phyloP scores from a whole-genome alignment of 768 basidiomycete species.

The Hygrocybe coccinea region DNA sequence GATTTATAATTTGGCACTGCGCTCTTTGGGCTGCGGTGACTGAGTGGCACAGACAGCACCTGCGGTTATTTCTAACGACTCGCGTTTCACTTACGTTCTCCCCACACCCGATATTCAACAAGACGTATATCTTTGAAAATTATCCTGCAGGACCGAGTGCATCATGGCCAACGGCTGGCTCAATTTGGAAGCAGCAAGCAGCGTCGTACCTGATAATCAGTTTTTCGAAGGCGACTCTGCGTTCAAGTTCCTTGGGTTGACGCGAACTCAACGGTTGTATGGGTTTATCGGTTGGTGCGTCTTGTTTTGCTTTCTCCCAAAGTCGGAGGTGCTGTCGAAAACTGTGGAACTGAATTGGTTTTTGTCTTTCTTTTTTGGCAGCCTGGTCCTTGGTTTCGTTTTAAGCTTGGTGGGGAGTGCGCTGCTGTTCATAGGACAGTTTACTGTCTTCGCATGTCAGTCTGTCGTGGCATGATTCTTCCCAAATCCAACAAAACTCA shows the following conservation, averaged over 20 bases:
- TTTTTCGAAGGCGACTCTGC: constrained; percentile 89
- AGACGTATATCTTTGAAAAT: too few species aligned
- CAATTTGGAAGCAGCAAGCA: constrained; percentile 68
- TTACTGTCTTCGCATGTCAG: constrained; percentile 72
- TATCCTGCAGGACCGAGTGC: not conserved
- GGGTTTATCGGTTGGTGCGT: constrained; percentile 77
- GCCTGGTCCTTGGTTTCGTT: constrained; percentile 69
- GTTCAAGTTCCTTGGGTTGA: constrained; percentile 73
- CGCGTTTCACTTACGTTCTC: too few species aligned
- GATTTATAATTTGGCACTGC: too few species aligned
- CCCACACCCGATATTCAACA: too few species aligned
- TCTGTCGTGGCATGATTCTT: constrained; percentile 12
- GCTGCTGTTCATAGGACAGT: constrained; percentile 66
- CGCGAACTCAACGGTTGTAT: constrained; percentile 76
- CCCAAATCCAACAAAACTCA: too few species aligned
- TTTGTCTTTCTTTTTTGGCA: constrained; percentile 32
- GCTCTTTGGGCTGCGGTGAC: too few species aligned
- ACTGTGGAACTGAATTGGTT: too few species aligned
- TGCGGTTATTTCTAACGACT: too few species aligned
- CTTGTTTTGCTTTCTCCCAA: not conserved
- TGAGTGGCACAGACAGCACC: too few species aligned
- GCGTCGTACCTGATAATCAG: constrained; percentile 66
- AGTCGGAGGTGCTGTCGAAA: too few species aligned
- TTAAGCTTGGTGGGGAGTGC: constrained; percentile 77
- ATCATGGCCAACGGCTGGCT: constrained; percentile 65